These are phyloP conservation scores for Moniliophthora roreri DNA, from an alignment of 1,284 basidiomycete genomes.

Conservation along the genomic window DNA sequence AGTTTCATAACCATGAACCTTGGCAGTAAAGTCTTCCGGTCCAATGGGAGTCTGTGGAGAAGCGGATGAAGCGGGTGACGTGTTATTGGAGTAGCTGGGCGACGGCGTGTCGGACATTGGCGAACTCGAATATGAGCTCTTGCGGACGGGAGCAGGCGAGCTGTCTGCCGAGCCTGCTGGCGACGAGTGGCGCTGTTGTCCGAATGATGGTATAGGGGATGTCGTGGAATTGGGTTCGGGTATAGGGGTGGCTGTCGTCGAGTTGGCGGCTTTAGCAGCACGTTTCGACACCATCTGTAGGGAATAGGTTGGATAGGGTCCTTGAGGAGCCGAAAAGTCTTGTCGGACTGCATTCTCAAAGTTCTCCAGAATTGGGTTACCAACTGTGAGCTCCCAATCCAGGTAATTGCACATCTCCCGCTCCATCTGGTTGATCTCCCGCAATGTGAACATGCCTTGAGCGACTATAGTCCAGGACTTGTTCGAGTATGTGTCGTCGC, in stretches of 20 bases:
- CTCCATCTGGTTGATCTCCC: slow-evolving; percentile 97
- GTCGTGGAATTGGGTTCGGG: slow-evolving; percentile 51
- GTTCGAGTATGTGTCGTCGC: slow-evolving; percentile 96
- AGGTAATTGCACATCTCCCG: slow-evolving; percentile 91
- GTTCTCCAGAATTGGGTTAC: slow-evolving; percentile 59
- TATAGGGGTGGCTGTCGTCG: slow-evolving; percentile 44
- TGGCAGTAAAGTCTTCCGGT: slow-evolving; percentile 43
- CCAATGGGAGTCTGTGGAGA: slow-evolving; percentile 55
- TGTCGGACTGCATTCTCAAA: slow-evolving; percentile 64
- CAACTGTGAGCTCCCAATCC: slow-evolving; percentile 88
- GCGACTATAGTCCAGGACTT: slow-evolving; percentile 95
- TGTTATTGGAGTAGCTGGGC: slow-evolving; percentile 45
- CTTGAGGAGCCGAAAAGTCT: slow-evolving; percentile 54
- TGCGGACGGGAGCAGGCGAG: slow-evolving; percentile 26
- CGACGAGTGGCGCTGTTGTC: slow-evolving; percentile 31
- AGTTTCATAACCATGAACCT: slow-evolving; percentile 43
- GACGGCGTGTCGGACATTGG: slow-evolving; percentile 50
- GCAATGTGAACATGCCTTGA: slow-evolving; percentile 86
- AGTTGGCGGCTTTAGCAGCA: slow-evolving; percentile 39
- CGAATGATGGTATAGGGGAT: slow-evolving; percentile 50
- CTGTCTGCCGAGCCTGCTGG: slow-evolving; percentile 17
- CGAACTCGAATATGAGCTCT: slow-evolving; percentile 22
- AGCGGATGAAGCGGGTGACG: slow-evolving; percentile 53
- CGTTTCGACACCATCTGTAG: slow-evolving; percentile 58
- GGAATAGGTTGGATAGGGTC: slow-evolving; percentile 59